phyloP scores from a whole-genome alignment of 768 basidiomycete genomes.

The Suillus subluteus region DNA sequence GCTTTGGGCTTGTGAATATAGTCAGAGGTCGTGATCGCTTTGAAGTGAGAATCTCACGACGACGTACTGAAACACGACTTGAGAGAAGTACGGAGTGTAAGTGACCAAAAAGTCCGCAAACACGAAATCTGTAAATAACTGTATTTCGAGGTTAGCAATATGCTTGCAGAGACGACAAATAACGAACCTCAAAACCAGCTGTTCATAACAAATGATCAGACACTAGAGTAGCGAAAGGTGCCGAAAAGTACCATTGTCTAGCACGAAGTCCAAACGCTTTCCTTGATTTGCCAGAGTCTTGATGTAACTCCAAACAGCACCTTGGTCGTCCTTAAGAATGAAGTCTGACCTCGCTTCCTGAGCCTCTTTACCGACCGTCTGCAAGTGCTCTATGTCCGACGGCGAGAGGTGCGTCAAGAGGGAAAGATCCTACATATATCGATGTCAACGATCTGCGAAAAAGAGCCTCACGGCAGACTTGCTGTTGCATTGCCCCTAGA shows the following conservation, averaged over 20 bases:
- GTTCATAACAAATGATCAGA: constrained; percentile 1
- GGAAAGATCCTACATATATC: constrained; percentile 75
- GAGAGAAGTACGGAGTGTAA: constrained; percentile 78
- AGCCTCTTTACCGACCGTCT: constrained; percentile 80
- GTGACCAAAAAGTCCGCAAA: constrained; percentile 94
- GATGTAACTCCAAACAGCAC: constrained; percentile 72
- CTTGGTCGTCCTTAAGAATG: constrained; percentile 86
- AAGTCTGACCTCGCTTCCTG: constrained; percentile 75
- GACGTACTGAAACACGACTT: constrained; percentile 89
- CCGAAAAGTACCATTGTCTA: constrained; percentile 77
- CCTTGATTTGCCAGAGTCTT: constrained; percentile 48
- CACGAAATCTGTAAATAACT: constrained; percentile 93
- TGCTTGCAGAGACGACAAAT: not conserved
- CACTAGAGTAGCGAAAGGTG: not conserved
- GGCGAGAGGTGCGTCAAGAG: constrained; percentile 85
- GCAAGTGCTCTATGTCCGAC: constrained; percentile 81
- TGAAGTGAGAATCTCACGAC: not conserved
- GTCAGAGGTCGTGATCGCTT: constrained; percentile 15
- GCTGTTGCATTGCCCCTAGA: constrained; percentile 94
- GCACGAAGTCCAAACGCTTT: constrained; percentile 75
- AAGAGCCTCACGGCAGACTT: constrained; percentile 7
- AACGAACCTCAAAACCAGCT: constrained; percentile 89
- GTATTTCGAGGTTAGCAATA: constrained; percentile 3
- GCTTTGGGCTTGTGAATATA: constrained; percentile 68
- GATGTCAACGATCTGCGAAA: constrained; percentile 5